Conservation (phyloP, 2,329 filamentous ascomycete species). For the Fusarium beomiforme region DNA sequence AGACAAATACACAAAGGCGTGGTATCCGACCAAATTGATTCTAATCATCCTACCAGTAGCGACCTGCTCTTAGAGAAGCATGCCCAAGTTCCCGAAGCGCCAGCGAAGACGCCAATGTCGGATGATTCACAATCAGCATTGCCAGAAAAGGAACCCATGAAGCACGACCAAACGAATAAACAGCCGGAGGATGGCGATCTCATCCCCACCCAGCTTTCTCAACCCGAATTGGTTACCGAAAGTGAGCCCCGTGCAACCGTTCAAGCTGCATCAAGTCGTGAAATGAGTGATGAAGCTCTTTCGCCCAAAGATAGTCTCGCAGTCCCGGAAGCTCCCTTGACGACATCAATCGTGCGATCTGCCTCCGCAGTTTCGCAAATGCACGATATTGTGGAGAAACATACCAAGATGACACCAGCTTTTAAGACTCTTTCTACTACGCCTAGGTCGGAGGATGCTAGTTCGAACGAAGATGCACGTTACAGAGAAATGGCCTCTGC, state of each 20-base stretch:
- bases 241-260: background rate
- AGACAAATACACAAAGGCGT: background rate
- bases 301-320: background rate
- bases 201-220: background rate
- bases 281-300: background rate
- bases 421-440: background rate
- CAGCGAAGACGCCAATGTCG: background rate
- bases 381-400: background rate
- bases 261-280: background rate
- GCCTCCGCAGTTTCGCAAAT: background rate
- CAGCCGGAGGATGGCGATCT: background rate
- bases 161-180: slow-evolving; percentile 29
- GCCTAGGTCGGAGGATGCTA: background rate
- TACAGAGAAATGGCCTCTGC: background rate
- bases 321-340: background rate
- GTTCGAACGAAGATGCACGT: background rate
- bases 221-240: background rate
- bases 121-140: background rate
- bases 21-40: background rate
- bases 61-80: background rate
- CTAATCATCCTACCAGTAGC: background rate
- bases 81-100: background rate
- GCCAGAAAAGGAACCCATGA: background rate
- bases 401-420: background rate
- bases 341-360: background rate